Conservation (phyloP, 257 asterid species). For the Gentiana straminea region DNA sequence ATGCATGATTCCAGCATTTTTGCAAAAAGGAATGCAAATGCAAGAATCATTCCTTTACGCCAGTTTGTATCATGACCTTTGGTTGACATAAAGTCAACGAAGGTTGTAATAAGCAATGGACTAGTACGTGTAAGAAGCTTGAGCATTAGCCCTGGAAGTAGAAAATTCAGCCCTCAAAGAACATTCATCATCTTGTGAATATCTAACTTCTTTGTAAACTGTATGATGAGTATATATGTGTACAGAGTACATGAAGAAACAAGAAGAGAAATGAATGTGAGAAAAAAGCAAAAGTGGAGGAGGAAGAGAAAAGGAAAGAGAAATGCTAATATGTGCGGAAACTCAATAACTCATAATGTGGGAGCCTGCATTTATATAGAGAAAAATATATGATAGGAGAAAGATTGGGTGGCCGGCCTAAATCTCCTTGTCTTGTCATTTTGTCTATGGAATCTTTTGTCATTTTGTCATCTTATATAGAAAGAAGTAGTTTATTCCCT, state of each 20-base stretch:
- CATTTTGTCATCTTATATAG: too few species aligned
- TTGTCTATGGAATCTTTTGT: too few species aligned
- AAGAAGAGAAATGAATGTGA: neutral
- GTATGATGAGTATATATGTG: neutral
- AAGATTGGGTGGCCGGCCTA: too few species aligned
- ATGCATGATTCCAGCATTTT: constrained; percentile 58
- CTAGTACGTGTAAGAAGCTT: constrained; percentile 55
- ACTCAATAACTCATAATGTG: too few species aligned
- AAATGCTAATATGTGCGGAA: too few species aligned
- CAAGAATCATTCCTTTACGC: constrained; percentile 48
- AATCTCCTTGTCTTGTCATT: too few species aligned
- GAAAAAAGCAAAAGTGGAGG: neutral
- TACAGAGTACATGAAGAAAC: neutral
- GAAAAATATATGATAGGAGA: too few species aligned
- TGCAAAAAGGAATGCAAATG: constrained; percentile 59
- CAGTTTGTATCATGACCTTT: constrained; percentile 34
- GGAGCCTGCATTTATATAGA: too few species aligned
- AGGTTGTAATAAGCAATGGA: constrained; percentile 66
- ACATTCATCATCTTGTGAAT: too few species aligned
- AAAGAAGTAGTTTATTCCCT: too few species aligned
- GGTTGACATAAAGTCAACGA: constrained; percentile 55
- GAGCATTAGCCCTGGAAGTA: constrained; percentile 56
- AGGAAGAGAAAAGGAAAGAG: too few species aligned
- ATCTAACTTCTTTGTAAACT: constrained; percentile 3
- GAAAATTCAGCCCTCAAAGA: neutral